A percentile compares a stretch with the other conserved stretches of the same genome.
Evolutionary conservation across 1,284 basidiomycete species (phyloP).

Genomic region (Blastosporella zonata): DNA sequence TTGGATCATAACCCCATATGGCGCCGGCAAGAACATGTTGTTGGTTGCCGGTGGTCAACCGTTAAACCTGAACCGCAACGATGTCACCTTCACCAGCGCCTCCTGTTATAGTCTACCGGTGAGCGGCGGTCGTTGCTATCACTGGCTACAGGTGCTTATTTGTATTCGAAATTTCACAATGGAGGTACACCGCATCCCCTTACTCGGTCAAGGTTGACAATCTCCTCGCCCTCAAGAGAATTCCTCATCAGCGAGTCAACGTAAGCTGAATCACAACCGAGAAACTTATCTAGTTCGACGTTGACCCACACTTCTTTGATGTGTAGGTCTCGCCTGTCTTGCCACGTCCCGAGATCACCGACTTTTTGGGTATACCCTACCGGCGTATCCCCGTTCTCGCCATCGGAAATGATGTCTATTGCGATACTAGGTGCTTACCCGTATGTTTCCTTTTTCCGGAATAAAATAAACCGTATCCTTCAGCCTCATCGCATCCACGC

Average conservation of each 20-base stretch:
- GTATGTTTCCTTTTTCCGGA: not conserved
- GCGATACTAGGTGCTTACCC: constrained; percentile 39
- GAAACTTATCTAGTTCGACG: not conserved
- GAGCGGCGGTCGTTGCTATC: constrained; percentile 11
- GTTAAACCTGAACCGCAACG: not conserved
- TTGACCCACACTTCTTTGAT: not conserved
- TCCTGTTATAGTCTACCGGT: constrained; percentile 43
- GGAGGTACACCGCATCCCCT: constrained; percentile 51
- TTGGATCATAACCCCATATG: not conserved
- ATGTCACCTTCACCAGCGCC: constrained; percentile 10
- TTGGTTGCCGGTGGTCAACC: constrained; percentile 10
- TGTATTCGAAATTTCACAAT: not conserved
- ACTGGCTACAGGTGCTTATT: not conserved
- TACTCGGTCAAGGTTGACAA: constrained; percentile 53
- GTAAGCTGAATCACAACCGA: constrained; percentile 32
- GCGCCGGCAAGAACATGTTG: not conserved
- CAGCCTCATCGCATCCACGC: constrained; percentile 42
- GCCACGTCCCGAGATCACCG: constrained; percentile 54
- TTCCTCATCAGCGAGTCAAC: constrained; percentile 46
- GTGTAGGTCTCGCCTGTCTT: constrained; percentile 43
- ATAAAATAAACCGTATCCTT: not conserved
- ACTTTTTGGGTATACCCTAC: constrained; percentile 47
- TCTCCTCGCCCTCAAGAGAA: constrained; percentile 45
- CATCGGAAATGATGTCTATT: constrained; percentile 55
- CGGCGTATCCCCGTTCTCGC: constrained; percentile 55